Conservation (phyloP, 805 yeast species). For the Schwanniomyces polymorphus region DNA sequence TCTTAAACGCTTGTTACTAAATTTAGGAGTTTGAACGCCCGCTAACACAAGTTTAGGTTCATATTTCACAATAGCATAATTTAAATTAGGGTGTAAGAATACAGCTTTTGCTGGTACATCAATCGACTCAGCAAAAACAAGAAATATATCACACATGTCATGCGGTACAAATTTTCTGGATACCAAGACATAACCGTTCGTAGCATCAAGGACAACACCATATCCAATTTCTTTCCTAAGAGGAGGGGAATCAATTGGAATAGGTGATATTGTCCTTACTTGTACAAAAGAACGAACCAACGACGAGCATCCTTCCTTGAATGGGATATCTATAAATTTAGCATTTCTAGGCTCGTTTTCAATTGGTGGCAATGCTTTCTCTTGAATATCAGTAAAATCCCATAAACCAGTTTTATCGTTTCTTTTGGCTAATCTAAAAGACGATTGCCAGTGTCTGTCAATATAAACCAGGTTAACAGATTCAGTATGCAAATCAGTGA, state of each 20-base stretch:
- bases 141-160: constrained; percentile 70
- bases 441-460: constrained; percentile 83
- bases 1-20: constrained; percentile 54
- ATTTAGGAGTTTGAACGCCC: constrained; percentile 66
- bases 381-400: constrained; percentile 55
- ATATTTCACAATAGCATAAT: constrained; percentile 80
- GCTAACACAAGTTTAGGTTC: constrained; percentile 76
- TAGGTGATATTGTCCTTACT: constrained; percentile 63
- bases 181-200: constrained; percentile 73
- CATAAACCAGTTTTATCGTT: constrained; percentile 57
- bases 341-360: constrained; percentile 60
- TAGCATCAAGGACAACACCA: constrained; percentile 82
- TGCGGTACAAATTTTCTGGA: constrained; percentile 82
- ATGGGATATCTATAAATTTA: constrained; percentile 67
- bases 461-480: constrained; percentile 64
- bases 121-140: constrained; percentile 84
- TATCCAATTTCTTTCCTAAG: constrained; percentile 60
- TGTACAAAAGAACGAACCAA: constrained; percentile 70
- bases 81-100: constrained; percentile 84
- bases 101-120: constrained; percentile 77
- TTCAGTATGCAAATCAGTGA: constrained; percentile 78
- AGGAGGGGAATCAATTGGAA: constrained; percentile 75
- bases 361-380: constrained; percentile 60
- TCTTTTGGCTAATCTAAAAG: constrained; percentile 66
- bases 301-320: constrained; percentile 49